Evolutionary conservation across 2,329 filamentous ascomycete species (phyloP), one percentile per base, ranked within the genome.

Genomic region (Fusarium sp.): DNA sequence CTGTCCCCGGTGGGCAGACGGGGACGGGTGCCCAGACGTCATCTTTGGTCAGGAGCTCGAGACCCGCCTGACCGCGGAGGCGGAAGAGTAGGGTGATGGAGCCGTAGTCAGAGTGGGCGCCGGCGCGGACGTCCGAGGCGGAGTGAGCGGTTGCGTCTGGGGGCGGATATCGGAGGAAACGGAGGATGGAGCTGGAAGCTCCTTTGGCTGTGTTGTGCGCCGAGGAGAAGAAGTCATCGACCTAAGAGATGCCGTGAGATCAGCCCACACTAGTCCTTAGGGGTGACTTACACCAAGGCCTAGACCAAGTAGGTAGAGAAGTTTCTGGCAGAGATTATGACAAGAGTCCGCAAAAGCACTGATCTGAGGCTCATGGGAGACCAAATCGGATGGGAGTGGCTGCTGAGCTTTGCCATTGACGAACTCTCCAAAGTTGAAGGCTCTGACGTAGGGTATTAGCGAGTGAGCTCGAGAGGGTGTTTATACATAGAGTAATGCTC

Each of bases 391-490:
- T 0, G 96, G 95, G 1, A 98, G 86, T 10, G 93, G 92, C 81
- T 98, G 96, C 70, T 92, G 91, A 16, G 93, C 88, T 82, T 91
- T 91, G 75, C 90, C 88, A 71, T 90, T 76, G 66, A 85, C 80
- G 80, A 96, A 97, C 75, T 94, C 90, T 73, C 92, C 94, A 79
- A 98, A 93, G 84, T 98, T 99, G 87, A 98, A 96, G 40, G 93
- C 94, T 85, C 95, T 96, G 64, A 11, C 8, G 56, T 46, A 29
- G 16, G 9, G 42, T 46, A 57, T 62, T 62, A 46, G 46, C 64
- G 68, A 51, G 27, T 65, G 68, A 51, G 27, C 42, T 56, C 14
- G 11, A 20, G 40, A n/a, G 27, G 9, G 31, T 22, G 2, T 29
- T 6, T 6, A 44, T 38, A 49, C 12, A 36, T 35, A 33, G 40